Evolutionary conservation across 2,329 filamentous ascomycete genomes (phyloP).

Genomic region (Raffaelea deltoideospora): DNA sequence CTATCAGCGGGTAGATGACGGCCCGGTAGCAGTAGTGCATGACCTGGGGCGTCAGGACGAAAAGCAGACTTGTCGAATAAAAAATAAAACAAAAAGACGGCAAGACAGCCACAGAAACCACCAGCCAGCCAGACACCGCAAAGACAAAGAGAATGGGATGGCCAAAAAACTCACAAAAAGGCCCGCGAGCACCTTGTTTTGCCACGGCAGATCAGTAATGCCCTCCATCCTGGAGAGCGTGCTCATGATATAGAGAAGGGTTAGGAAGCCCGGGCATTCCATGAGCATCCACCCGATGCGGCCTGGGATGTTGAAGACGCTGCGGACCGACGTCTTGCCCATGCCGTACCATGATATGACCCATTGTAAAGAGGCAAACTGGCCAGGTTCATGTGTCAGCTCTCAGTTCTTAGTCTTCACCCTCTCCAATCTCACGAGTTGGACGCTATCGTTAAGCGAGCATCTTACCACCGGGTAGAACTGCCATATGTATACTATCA

Average conservation of each 20-base stretch:
- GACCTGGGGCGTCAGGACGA: conserved; percentile 26
- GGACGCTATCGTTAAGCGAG: too few species aligned
- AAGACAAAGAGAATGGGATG: too few species aligned
- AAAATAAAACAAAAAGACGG: background rate
- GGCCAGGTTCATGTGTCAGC: background rate
- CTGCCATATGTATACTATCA: conserved; percentile 35
- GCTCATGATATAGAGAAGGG: conserved; percentile 64
- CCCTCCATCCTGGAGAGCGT: conserved; percentile 45
- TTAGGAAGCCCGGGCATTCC: conserved; percentile 67
- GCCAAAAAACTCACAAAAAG: conserved; percentile 48
- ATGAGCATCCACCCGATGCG: conserved; percentile 77
- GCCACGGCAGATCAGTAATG: conserved; percentile 51
- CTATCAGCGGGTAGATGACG: conserved; percentile 63
- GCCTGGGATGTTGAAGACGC: conserved; percentile 72
- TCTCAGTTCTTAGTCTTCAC: background rate
- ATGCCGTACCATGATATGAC: conserved; percentile 68
- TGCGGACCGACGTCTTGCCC: conserved; percentile 74
- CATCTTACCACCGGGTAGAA: conserved; percentile 40
- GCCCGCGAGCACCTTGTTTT: conserved; percentile 60
- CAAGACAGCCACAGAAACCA: conserved; percentile 11
- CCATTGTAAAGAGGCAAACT: conserved; percentile 68
- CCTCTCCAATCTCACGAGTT: too few species aligned
- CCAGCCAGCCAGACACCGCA: too few species aligned
- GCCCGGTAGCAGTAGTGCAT: conserved; percentile 89
- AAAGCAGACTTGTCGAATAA: too few species aligned